A percentile compares a stretch with the other conserved stretches of the same genome.
Evolutionary conservation across 2,329 filamentous ascomycete genomes (phyloP).

Genomic region (Colletotrichum sp.): DNA sequence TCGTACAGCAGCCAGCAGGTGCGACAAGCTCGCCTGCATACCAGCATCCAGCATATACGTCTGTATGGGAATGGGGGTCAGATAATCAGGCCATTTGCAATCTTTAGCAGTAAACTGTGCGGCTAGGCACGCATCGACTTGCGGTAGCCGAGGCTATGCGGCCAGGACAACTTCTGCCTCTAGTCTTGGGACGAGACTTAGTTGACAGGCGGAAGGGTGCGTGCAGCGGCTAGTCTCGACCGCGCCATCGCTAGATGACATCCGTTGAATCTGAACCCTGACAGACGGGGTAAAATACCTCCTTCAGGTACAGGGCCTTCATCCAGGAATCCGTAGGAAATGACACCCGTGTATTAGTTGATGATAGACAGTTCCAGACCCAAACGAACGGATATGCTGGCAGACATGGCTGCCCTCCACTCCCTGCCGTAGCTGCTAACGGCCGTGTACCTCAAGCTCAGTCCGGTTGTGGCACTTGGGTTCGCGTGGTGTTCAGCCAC

Average conservation of each 20-base stretch:
- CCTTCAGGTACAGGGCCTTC: neutral
- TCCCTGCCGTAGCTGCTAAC: neutral
- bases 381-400: neutral
- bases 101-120: neutral
- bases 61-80: neutral
- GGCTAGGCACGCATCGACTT: neutral
- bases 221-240: conserved; percentile 1
- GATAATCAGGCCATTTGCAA: conserved; percentile 12
- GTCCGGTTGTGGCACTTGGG: neutral
- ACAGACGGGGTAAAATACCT: neutral
- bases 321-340: neutral
- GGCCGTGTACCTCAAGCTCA: neutral
- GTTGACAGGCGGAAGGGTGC: conserved; percentile 1
- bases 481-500: neutral
- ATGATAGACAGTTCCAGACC: neutral
- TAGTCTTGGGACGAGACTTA: neutral
- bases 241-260: neutral
- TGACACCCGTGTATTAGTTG: neutral
- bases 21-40: neutral
- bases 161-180: neutral
- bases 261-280: neutral
- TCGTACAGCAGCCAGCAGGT: neutral
- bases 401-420: neutral
- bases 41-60: neutral
- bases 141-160: conserved; percentile 1